Conservation (phyloP, 2,329 filamentous ascomycete genomes). For the Geosmithia putterillii region DNA sequence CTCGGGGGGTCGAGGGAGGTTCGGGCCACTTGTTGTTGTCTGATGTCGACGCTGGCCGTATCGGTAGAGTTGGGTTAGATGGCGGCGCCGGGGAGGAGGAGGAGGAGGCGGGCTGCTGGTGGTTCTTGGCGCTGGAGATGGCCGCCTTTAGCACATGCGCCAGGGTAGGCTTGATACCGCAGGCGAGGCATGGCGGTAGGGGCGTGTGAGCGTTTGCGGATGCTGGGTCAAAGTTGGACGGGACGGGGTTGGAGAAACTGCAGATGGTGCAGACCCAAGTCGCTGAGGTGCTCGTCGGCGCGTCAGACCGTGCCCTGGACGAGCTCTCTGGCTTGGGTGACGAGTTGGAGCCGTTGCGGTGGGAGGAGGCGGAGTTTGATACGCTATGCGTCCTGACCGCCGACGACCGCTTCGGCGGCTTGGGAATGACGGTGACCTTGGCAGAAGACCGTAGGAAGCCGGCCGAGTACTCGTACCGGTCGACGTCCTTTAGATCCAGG, state of each 20-base stretch:
- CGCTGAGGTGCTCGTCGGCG: constrained; percentile 43
- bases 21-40: constrained; percentile 2
- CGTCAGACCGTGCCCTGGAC: constrained; percentile 23
- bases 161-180: constrained; percentile 83
- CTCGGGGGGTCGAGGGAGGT: not conserved
- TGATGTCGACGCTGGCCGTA: constrained; percentile 4
- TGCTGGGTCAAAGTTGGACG: constrained; percentile 83
- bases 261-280: constrained; percentile 97
- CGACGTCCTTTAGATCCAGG: constrained; percentile 81
- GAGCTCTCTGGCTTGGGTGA: constrained; percentile 30
- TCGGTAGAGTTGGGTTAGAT: constrained; percentile 12
- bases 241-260: constrained; percentile 85
- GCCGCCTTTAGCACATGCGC: constrained; percentile 77
- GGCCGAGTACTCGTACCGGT: constrained; percentile 82
- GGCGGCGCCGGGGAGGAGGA: constrained; percentile 6
- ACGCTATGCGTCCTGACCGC: constrained; percentile 42
- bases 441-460: constrained; percentile 91
- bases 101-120: too few relatives aligned
- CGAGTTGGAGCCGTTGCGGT: constrained; percentile 32
- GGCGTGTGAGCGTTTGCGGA: constrained; percentile 69
- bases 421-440: constrained; percentile 83
- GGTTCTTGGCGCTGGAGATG: constrained; percentile 59
- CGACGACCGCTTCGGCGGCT: constrained; percentile 56
- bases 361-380: constrained; percentile 29
- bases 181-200: constrained; percentile 78